Base-by-base conservation (phyloP, 1,284 basidiomycete species). In the Mrakiaceae sp. region DNA sequence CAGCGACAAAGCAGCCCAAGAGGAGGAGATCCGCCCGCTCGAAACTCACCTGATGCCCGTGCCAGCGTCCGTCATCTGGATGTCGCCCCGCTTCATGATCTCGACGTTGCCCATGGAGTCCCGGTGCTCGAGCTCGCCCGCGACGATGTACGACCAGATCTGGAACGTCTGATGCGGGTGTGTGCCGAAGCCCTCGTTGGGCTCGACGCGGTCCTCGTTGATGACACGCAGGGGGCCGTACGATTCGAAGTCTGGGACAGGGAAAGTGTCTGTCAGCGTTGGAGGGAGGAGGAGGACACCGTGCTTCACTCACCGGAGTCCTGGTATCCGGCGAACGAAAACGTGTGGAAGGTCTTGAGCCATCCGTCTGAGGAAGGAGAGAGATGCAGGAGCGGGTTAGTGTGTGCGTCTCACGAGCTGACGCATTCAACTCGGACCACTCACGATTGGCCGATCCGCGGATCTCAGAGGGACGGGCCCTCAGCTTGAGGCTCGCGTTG, bases 71-170 rank as follows among this genome's bases (percentile, higher is more conserved):
- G 92, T 96, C 78, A 95, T 85, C 76, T 97, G 93, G 51, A 97
- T 72, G 70, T 91, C 88, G 2, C 93, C 94, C 12, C 90, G 84
- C 72, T 84, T 85, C 72, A 96, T 83, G 64, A 91, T 79, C 77
- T 97, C 94, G 64, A 82, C 81, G 76, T 96, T 95, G 52, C 86
- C 86, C 86, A 96, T 89, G 4, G 84, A 87, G 77, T 97, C 91
- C 76, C 86, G 82, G 76, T 80, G 77, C 14, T 72, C 71, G 10
- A 78, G 72, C 67, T 75, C 72, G 61, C 77, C 77, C 27, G 63
- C 63, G 66, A 67, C 54, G 54, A 68, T 62, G 87, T 96, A 94
- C 1, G 85, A 87, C 78, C 94, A 96, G 70, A 97, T 97, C 73
- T 98, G 91, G 70, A 90, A 89, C 72, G 89, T 87, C 47, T 83